Conservation (phyloP, 2,329 filamentous ascomycete species). For the Talaromyces sp. region DNA sequence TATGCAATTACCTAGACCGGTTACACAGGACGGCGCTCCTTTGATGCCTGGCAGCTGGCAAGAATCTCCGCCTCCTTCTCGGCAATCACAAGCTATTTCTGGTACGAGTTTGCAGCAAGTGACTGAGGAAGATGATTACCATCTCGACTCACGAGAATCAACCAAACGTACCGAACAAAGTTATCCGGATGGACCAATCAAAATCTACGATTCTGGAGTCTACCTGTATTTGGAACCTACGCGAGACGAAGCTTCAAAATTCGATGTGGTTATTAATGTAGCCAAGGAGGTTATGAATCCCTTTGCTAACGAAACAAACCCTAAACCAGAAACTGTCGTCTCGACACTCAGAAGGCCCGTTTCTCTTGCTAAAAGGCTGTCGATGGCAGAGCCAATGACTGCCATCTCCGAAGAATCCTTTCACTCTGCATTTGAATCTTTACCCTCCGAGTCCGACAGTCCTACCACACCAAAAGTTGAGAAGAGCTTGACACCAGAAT, state of each 20-base stretch:
- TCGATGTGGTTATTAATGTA: constrained; percentile 65
- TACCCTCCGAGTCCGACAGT: constrained; percentile 30
- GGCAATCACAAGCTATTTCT: constrained; percentile 23
- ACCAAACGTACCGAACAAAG: constrained; percentile 62
- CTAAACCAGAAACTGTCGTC: constrained; percentile 41
- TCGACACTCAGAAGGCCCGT: constrained; percentile 48
- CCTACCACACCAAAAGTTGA: constrained; percentile 34
- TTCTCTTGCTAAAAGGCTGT: constrained; percentile 32
- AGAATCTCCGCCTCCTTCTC: constrained; percentile 28
- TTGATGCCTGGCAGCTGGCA: constrained; percentile 32
- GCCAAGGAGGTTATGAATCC: constrained; percentile 65
- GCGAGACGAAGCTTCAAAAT: constrained; percentile 57
- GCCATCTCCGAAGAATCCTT: constrained; percentile 48
- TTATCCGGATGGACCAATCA: constrained; percentile 64
- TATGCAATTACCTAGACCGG: constrained; percentile 50
- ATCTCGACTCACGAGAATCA: constrained; percentile 53
- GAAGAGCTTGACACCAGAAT: constrained; percentile 53
- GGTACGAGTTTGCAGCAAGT: constrained; percentile 40
- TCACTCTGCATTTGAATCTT: constrained; percentile 51
- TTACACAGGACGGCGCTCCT: constrained; percentile 34
- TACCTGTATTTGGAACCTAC: constrained; percentile 64
- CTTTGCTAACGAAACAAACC: constrained; percentile 40
- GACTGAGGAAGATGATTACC: constrained; percentile 53
- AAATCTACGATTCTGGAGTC: constrained; percentile 62
- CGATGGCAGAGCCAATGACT: constrained; percentile 44